Evolutionary conservation across 169 alveolate genomes (phyloP).

Genomic region (Cryptosporidium tyzzeri): DNA sequence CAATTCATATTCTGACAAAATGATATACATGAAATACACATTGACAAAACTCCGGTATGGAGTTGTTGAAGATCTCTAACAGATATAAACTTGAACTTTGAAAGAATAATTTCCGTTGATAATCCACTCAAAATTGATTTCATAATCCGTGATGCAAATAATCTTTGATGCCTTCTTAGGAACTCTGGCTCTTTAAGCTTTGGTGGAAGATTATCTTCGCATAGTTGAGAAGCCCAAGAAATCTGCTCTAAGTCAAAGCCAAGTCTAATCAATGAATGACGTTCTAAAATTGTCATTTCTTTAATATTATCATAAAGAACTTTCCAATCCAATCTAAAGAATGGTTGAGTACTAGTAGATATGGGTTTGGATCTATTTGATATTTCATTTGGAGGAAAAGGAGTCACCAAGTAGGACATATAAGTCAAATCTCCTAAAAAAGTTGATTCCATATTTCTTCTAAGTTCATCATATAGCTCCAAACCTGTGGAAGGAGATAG

Average conservation of each 20-base stretch:
- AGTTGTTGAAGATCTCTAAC: conserved; percentile 51
- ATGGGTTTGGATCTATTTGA: background rate
- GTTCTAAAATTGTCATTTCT: conserved; percentile 14
- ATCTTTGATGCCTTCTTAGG: conserved; percentile 45
- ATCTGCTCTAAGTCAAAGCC: conserved; percentile 58
- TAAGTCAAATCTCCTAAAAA: conserved; percentile 4
- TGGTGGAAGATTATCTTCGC: conserved; percentile 21
- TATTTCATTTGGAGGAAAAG: conserved; percentile 39
- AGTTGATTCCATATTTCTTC: background rate
- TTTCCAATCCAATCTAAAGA: conserved; percentile 48
- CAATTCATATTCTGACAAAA: conserved; percentile 54
- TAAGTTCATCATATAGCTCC: conserved; percentile 33
- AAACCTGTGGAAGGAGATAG: conserved; percentile 54
- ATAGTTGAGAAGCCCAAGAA: conserved; percentile 33
- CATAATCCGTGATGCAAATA: conserved; percentile 31
- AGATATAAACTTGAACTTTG: conserved; percentile 7
- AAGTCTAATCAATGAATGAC: conserved; percentile 41
- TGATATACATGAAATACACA: conserved; percentile 46
- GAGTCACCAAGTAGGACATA: conserved; percentile 32
- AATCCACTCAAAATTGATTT: conserved; percentile 5
- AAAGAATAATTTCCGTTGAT: conserved; percentile 17
- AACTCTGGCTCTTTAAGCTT: conserved; percentile 17
- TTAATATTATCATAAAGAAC: conserved; percentile 9
- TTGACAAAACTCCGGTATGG: conserved; percentile 2
- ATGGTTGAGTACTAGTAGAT: conserved; percentile 17